phyloP scores from a whole-genome alignment of 192 early-diverging fungal species.

The Coemansia sp. region DNA sequence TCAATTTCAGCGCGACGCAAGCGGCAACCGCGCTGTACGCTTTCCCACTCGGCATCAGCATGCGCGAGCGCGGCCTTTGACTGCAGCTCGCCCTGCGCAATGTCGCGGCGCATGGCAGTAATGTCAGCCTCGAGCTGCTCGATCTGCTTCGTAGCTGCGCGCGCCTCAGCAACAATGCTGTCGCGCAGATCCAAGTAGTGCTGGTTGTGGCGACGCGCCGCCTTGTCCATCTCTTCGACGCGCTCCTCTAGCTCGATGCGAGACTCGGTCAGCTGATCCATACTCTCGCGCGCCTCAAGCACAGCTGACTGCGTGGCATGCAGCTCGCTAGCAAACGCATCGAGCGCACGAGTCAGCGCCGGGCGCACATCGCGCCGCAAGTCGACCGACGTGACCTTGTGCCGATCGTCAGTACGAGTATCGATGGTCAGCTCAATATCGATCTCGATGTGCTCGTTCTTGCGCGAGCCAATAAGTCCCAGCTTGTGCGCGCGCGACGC shows the following conservation, averaged over 20 bases:
- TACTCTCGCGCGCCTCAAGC: slow-evolving; percentile 41
- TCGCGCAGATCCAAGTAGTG: slow-evolving; percentile 50
- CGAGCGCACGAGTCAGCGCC: slow-evolving; percentile 46
- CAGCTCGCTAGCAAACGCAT: slow-evolving; percentile 51
- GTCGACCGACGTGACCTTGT: slow-evolving; percentile 48
- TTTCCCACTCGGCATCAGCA: slow-evolving; percentile 53
- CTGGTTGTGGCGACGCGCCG: slow-evolving; percentile 47
- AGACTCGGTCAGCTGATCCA: slow-evolving; percentile 49
- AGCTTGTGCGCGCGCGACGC: slow-evolving; percentile 48
- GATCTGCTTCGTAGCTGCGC: slow-evolving; percentile 41
- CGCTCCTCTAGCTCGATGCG: slow-evolving; percentile 52
- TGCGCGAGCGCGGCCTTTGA: slow-evolving; percentile 48
- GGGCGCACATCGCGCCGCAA: slow-evolving; percentile 47
- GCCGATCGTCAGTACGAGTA: slow-evolving; percentile 42
- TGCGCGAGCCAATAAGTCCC: slow-evolving; percentile 43
- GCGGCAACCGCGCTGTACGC: slow-evolving; percentile 53
- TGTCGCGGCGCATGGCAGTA: slow-evolving; percentile 48
- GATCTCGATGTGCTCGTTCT: slow-evolving; percentile 17
- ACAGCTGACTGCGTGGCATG: slow-evolving; percentile 47
- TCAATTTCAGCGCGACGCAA: slow-evolving; percentile 48
- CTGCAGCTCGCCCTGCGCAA: slow-evolving; percentile 51
- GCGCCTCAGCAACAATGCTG: slow-evolving; percentile 40
- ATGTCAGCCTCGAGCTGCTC: slow-evolving; percentile 56
- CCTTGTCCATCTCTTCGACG: slow-evolving; percentile 54
- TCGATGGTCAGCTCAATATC: slow-evolving; percentile 45